Evolutionary conservation across 2,329 filamentous ascomycete genomes (phyloP).

Genomic region (Biscogniauxia mediterranea): DNA sequence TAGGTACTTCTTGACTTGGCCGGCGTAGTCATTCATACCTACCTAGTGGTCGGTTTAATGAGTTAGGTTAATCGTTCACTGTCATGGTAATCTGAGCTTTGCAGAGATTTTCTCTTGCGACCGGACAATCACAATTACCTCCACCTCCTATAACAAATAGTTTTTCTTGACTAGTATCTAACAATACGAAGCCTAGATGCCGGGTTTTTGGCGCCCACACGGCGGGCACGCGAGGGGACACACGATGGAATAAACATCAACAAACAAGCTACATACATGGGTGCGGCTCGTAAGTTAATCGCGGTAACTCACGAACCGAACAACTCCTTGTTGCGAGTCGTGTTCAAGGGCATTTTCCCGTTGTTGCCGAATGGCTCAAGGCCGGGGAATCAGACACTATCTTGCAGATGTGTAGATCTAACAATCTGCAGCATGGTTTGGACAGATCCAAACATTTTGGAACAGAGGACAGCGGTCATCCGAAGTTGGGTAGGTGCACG

Average conservation of each 20-base stretch:
- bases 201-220: neutral
- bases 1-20: neutral
- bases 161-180: neutral
- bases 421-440: slow-evolving; percentile 26
- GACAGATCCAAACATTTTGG: slow-evolving; percentile 32
- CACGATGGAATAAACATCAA: slow-evolving; percentile 16
- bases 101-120: neutral
- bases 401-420: slow-evolving; percentile 10
- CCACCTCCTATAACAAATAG: neutral
- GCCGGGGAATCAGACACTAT: slow-evolving; percentile 9
- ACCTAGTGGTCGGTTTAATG: neutral
- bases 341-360: slow-evolving; percentile 17
- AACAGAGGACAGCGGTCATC: slow-evolving; percentile 30
- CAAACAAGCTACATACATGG: slow-evolving; percentile 17
- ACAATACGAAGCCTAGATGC: neutral
- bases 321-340: slow-evolving; percentile 25
- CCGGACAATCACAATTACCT: neutral
- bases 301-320: slow-evolving; percentile 26
- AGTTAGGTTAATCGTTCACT: neutral
- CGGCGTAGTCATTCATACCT: neutral
- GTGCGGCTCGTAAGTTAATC: slow-evolving; percentile 10
- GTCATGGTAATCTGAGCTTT: neutral
- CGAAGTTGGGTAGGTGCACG: slow-evolving; percentile 32
- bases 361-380: slow-evolving; percentile 3
- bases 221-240: too few relatives aligned